Conservation (phyloP, 495 filamentous ascomycete species). For the Neurospora pannonica region DNA sequence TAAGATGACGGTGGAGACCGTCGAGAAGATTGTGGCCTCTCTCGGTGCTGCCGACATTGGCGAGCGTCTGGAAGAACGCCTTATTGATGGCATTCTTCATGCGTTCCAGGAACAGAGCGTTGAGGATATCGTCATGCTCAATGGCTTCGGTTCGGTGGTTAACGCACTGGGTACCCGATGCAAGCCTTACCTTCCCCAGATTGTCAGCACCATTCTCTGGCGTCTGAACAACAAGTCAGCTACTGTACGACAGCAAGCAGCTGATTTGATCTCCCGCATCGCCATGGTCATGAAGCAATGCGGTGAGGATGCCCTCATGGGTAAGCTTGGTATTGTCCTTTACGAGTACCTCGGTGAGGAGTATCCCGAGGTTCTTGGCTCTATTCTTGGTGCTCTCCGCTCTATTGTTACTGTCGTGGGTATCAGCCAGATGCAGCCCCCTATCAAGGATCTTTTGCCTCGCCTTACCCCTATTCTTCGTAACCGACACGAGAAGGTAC, state of each 20-base stretch:
- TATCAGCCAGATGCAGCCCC: conserved; percentile 96
- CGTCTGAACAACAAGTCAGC: conserved; percentile 94
- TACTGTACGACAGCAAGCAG: conserved; percentile 92
- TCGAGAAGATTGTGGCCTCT: conserved; percentile 89
- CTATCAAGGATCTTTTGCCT: conserved; percentile 94
- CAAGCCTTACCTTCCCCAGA: conserved; percentile 94
- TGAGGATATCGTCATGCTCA: conserved; percentile 91
- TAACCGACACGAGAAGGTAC: conserved; percentile 98
- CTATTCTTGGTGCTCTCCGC: conserved; percentile 88
- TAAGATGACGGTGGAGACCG: conserved; percentile 97
- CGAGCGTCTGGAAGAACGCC: conserved; percentile 79
- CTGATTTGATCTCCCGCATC: conserved; percentile 92
- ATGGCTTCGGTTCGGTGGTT: conserved; percentile 97
- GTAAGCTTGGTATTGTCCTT: conserved; percentile 89
- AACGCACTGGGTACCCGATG: conserved; percentile 89
- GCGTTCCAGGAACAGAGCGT: conserved; percentile 98
- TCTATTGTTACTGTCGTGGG: conserved; percentile 97
- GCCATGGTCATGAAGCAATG: conserved; percentile 99
- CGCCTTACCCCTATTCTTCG: conserved; percentile 93
- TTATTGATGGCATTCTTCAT: conserved; percentile 94
- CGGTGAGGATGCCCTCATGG: conserved; percentile 90
- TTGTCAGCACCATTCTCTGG: conserved; percentile 95
- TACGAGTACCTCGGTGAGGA: conserved; percentile 99
- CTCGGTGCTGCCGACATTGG: conserved; percentile 91
- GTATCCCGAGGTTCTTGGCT: conserved; percentile 95